A percentile compares a stretch with the other conserved stretches of the same genome.
phyloP scores from a whole-genome alignment of 2,329 filamentous ascomycete genomes.

The Nothophaeocryptopus gaeumannii region DNA sequence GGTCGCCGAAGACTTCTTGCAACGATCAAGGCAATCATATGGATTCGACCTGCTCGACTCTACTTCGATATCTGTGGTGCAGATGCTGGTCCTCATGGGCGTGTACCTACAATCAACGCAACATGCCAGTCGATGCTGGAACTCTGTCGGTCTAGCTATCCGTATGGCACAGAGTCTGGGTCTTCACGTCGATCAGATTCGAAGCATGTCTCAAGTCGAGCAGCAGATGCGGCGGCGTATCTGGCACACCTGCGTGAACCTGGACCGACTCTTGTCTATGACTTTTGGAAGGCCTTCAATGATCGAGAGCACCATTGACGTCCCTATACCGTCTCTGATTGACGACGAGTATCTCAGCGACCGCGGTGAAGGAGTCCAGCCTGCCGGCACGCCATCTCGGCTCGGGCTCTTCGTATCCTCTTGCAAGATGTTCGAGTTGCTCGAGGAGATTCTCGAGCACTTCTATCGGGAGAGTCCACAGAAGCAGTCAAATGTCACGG shows the following conservation, averaged over 20 bases:
- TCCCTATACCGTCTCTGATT: slow-evolving; percentile 35
- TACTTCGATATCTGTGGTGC: slow-evolving; percentile 24
- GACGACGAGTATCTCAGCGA: slow-evolving; percentile 55
- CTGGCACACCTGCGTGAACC: slow-evolving; percentile 45
- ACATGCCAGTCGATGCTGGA: slow-evolving; percentile 29
- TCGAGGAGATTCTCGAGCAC: slow-evolving; percentile 26
- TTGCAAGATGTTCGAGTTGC: slow-evolving; percentile 24
- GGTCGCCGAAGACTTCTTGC: slow-evolving; percentile 29
- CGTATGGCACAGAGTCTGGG: slow-evolving; percentile 67
- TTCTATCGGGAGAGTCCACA: slow-evolving; percentile 24
- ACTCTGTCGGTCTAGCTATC: slow-evolving; percentile 43
- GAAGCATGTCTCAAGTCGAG: slow-evolving; percentile 58
- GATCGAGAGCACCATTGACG: slow-evolving; percentile 26
- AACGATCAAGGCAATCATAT: slow-evolving; percentile 26
- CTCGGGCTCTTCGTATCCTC: slow-evolving; percentile 31
- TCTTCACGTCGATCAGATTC: slow-evolving; percentile 59
- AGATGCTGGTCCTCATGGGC: slow-evolving; percentile 26
- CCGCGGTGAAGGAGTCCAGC: slow-evolving; percentile 42
- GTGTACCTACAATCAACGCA: slow-evolving; percentile 29
- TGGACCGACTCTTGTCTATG: slow-evolving; percentile 50
- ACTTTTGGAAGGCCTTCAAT: slow-evolving; percentile 33
- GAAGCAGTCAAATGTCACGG: slow-evolving; percentile 8
- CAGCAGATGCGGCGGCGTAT: slow-evolving; percentile 65
- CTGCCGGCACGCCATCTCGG: slow-evolving; percentile 28
- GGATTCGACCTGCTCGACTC: slow-evolving; percentile 28